Base-by-base conservation (phyloP, 1,284 basidiomycete genomes). In the Vanrija humicola region DNA sequence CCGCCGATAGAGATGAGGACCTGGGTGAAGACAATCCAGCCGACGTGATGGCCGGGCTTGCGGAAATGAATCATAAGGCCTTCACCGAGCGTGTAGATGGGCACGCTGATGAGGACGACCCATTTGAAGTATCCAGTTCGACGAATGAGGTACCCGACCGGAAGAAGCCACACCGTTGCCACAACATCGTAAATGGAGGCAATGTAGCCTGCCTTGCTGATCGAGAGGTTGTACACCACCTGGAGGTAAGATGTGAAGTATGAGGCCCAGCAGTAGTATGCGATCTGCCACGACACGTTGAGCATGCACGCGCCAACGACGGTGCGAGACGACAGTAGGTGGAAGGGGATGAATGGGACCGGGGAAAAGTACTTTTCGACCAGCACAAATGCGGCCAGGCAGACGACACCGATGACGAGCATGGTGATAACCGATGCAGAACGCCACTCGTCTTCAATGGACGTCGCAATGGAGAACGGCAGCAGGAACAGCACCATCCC, bases 61-160 rank as follows among this genome's bases (percentile, higher is more conserved):
- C 77, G 69, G 68, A 69, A 78, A 47, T 68, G 64, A 51, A 78
- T 74, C 58, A 79, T 65, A 10, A 79, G 62, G 5, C 77, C 77
- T 48, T 69, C 70, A 8, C 75, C 75, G 28, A 79, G 55, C 39
- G 71, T 61, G 69, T 72, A 76, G 39, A 77, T 55, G 38, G 67
- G 66, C 15, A 73, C 62, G 46, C 67, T 66, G 47, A 63, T 43
- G 40, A 73, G 55, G 38, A 72, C 56, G 52, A 77, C 61, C 58
- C 70, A 75, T 52, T 76, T 72, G 62, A 73, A 67, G 56, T 72
- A 70, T 4, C 76, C 70, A 16, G 75, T 68, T 40, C 61, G 56
- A 51, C 72, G 69, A 47, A 76, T 70, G 23, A 73, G 53, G 55
- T 70, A 58, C 29, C 75, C 72, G 38, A 77, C 65, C 7, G 54